Conservation (phyloP, 2,329 filamentous ascomycete genomes). For the Sporothrix globosa region DNA sequence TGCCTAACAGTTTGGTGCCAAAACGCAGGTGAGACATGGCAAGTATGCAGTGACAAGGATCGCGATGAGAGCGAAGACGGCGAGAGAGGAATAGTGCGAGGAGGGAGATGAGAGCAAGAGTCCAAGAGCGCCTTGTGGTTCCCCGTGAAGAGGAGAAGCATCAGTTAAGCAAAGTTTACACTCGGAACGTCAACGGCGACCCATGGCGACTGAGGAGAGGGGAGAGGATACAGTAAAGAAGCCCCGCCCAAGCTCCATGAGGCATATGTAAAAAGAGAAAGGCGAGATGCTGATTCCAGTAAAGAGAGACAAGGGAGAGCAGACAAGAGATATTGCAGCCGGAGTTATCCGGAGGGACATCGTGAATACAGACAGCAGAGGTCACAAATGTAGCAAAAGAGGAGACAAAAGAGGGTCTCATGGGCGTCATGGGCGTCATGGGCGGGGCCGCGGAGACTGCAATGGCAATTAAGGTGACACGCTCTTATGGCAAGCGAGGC, state of each 20-base stretch:
- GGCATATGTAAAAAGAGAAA: neutral
- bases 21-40: constrained; percentile 18
- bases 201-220: neutral
- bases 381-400: neutral
- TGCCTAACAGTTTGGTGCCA: neutral
- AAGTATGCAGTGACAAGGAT: neutral
- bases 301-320: neutral
- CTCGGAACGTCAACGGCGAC: neutral
- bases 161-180: neutral
- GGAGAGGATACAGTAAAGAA: neutral
- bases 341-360: neutral
- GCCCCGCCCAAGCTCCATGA: constrained; percentile 5
- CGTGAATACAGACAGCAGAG: neutral
- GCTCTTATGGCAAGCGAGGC: constrained; percentile 6
- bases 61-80: too few relatives aligned
- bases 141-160: neutral
- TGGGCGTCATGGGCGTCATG: too few relatives aligned
- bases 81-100: neutral
- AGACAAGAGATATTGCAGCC: neutral
- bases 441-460: constrained; percentile 5
- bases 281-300: constrained; percentile 17
- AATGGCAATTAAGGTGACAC: neutral
- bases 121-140: neutral
- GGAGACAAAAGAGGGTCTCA: neutral
- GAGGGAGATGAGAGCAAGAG: neutral